A percentile compares a stretch with the other conserved stretches of the same genome.
Evolutionary conservation across 1,284 basidiomycete species (phyloP).

Genomic region (Sporisorium reilianum): DNA sequence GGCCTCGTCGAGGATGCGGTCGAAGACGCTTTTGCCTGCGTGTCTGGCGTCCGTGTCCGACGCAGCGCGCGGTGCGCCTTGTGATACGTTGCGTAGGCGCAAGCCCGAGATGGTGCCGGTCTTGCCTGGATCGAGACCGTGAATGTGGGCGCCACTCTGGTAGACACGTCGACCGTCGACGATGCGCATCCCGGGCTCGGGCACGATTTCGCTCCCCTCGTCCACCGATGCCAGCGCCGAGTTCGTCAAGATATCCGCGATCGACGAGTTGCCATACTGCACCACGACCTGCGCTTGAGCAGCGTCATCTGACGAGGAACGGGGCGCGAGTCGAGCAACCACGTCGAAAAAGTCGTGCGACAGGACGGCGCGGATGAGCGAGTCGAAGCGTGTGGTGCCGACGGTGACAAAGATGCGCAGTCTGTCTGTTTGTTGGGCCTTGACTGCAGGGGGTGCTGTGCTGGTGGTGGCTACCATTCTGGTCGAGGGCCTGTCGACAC

Average conservation of each 20-base stretch:
- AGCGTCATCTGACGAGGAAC: not conserved
- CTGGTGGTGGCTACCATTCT: slow-evolving; percentile 12
- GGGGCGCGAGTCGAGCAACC: slow-evolving; percentile 26
- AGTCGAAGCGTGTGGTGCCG: slow-evolving; percentile 60
- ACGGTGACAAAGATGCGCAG: slow-evolving; percentile 58
- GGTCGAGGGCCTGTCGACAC: not conserved
- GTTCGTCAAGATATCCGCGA: slow-evolving; percentile 34
- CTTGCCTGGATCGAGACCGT: slow-evolving; percentile 39
- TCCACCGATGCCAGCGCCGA: slow-evolving; percentile 35
- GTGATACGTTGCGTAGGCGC: slow-evolving; percentile 14
- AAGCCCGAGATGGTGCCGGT: slow-evolving; percentile 42
- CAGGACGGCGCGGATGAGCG: slow-evolving; percentile 48
- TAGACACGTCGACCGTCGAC: slow-evolving; percentile 48
- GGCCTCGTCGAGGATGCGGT: slow-evolving; percentile 31
- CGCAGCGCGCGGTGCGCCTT: not conserved
- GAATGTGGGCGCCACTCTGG: slow-evolving; percentile 25
- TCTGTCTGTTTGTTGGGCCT: not conserved
- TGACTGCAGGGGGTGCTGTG: not conserved
- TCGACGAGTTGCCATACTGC: slow-evolving; percentile 49
- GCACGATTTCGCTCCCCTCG: slow-evolving; percentile 38
- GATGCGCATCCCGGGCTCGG: slow-evolving; percentile 45
- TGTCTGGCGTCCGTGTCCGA: slow-evolving; percentile 1
- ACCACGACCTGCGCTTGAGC: slow-evolving; percentile 12
- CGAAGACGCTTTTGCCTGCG: slow-evolving; percentile 23
- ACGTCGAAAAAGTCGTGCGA: slow-evolving; percentile 31